phyloP scores from a whole-genome alignment of 1,139 yeast species.

The Sugiyamaella novakii region DNA sequence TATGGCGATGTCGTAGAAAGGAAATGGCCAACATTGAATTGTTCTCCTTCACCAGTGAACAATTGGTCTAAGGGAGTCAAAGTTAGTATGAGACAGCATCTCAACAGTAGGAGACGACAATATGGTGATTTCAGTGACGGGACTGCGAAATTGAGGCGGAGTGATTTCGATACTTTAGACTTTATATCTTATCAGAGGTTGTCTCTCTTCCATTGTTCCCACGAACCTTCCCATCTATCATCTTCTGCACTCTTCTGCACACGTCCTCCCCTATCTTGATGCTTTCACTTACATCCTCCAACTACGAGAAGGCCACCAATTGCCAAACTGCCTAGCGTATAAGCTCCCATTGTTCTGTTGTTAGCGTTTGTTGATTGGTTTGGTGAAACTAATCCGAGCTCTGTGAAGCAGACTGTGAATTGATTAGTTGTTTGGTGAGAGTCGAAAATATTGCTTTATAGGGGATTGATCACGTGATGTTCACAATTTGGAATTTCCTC shows the following conservation, averaged over 20 bases:
- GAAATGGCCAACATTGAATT: slow-evolving; percentile 87
- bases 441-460: neutral
- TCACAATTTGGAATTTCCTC: too few species aligned
- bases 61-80: slow-evolving; percentile 58
- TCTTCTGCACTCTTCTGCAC: neutral
- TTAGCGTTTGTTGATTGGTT: too few species aligned
- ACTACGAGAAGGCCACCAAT: slow-evolving; percentile 27
- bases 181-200: too few species aligned
- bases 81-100: slow-evolving; percentile 9
- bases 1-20: slow-evolving; percentile 87
- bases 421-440: neutral
- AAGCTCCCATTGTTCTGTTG: too few species aligned
- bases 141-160: neutral
- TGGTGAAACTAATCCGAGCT: too few species aligned
- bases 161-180: neutral
- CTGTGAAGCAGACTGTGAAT: too few species aligned
- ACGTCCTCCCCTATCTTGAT: neutral
- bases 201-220: too few species aligned
- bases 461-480: neutral
- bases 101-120: neutral
- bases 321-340: slow-evolving; percentile 15
- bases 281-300: slow-evolving; percentile 36
- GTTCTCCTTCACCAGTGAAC: slow-evolving; percentile 89
- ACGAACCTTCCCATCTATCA: neutral
- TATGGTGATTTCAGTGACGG: too few species aligned